Percentiles rank a stretch among this genome's conserved stretches.
phyloP scores from a whole-genome alignment of 106 monocot genomes.

The Platanthera guangdongensis region DNA sequence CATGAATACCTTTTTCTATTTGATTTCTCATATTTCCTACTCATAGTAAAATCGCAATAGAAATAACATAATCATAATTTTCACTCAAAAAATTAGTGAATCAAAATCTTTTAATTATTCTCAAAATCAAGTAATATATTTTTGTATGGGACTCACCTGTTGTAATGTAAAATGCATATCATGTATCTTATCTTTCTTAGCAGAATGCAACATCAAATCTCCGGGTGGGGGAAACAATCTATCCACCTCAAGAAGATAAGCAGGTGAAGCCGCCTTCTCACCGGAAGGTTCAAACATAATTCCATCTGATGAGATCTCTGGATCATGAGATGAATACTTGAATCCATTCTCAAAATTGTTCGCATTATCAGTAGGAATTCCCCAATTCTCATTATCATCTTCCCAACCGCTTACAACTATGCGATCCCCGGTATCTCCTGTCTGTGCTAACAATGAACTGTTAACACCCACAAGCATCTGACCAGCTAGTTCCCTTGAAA shows the following conservation, averaged over 20 bases:
- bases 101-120: neutral
- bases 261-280: neutral
- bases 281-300: neutral
- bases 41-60: neutral
- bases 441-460: slow-evolving; percentile 34
- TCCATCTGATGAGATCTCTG: slow-evolving; percentile 5
- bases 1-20: no score
- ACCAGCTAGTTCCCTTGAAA: slow-evolving; percentile 30
- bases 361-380: neutral
- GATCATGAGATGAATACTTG: slow-evolving; percentile 12
- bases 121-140: neutral
- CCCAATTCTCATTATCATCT: slow-evolving; percentile 1
- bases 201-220: slow-evolving; percentile 20
- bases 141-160: slow-evolving; percentile 1
- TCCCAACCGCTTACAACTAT: slow-evolving; percentile 12
- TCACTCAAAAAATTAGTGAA: neutral
- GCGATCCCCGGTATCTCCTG: slow-evolving; percentile 50
- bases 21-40: no score
- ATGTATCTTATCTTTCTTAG: slow-evolving; percentile 21
- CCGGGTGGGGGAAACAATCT: slow-evolving; percentile 23
- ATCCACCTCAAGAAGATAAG: slow-evolving; percentile 13
- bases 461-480: slow-evolving; percentile 41
- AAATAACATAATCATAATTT: neutral
- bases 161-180: slow-evolving; percentile 6
- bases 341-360: slow-evolving; percentile 11